Evolutionary conservation across 2,329 filamentous ascomycete species (phyloP).

Genomic region (Trichoderma endophyticum): DNA sequence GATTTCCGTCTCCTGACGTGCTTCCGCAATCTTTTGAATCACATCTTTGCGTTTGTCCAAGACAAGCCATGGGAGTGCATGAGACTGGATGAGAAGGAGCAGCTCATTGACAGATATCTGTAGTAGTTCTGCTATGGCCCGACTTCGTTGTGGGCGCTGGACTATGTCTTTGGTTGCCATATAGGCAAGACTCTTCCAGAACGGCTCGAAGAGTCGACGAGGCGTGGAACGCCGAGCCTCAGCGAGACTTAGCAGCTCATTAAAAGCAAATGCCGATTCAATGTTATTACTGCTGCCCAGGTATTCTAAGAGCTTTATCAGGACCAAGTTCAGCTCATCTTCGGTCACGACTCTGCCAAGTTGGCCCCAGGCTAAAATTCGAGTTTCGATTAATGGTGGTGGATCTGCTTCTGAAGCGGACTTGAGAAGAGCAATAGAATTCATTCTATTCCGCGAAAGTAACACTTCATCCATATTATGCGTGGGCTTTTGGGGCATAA

Average conservation of each 20-base stretch:
- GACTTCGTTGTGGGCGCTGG: conserved; percentile 75
- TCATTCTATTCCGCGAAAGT: conserved; percentile 53
- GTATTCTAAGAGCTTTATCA: conserved; percentile 82
- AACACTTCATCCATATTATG: conserved; percentile 25
- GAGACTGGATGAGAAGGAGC: conserved; percentile 69
- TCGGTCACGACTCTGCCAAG: conserved; percentile 74
- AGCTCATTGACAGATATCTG: conserved; percentile 72
- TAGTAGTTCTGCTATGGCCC: conserved; percentile 76
- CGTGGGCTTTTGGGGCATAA: conserved; percentile 45
- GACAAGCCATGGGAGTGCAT: conserved; percentile 84
- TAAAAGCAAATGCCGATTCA: conserved; percentile 76
- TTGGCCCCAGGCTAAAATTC: conserved; percentile 82
- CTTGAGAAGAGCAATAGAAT: conserved; percentile 67
- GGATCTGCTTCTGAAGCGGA: conserved; percentile 67
- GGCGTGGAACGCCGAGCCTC: conserved; percentile 60
- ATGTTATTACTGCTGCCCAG: conserved; percentile 79
- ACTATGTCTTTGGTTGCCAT: conserved; percentile 79
- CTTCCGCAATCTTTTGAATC: conserved; percentile 76
- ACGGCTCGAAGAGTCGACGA: conserved; percentile 73
- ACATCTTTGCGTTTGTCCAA: conserved; percentile 73
- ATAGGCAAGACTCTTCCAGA: conserved; percentile 83
- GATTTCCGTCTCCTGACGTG: conserved; percentile 65
- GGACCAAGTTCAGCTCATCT: conserved; percentile 79
- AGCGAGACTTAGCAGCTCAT: conserved; percentile 74
- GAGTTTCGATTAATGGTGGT: conserved; percentile 71